phyloP scores from a whole-genome alignment of 2,329 filamentous ascomycete genomes.

The Cyphellophora attinorum region DNA sequence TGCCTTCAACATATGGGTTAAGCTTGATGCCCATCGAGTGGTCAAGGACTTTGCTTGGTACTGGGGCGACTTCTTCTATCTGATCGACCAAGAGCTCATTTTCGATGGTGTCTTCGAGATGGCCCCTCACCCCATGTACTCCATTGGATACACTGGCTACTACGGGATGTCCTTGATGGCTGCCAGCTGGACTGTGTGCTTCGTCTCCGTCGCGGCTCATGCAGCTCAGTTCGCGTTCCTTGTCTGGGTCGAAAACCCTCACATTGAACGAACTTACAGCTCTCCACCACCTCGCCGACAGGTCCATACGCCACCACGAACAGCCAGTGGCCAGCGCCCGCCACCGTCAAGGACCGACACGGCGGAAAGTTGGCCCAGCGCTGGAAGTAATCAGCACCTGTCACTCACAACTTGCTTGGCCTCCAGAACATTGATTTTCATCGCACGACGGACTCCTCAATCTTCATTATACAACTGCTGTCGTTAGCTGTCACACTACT shows the following conservation, averaged over 20 bases:
- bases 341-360: constrained; percentile 27
- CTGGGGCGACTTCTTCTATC: constrained; percentile 98
- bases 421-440: constrained; percentile 78
- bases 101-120: constrained; percentile 99
- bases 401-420: constrained; percentile 77
- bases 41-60: constrained; percentile 99
- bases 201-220: constrained; percentile 93
- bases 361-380: constrained; percentile 9
- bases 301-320: constrained; percentile 25
- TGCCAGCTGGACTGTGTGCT: constrained; percentile 92
- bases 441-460: constrained; percentile 73
- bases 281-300: constrained; percentile 56
- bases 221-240: constrained; percentile 91
- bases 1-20: constrained; percentile 96
- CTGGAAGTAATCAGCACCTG: constrained; percentile 41
- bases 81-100: constrained; percentile 93
- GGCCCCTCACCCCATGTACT: constrained; percentile 98
- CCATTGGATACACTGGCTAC: constrained; percentile 93
- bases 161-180: constrained; percentile 98
- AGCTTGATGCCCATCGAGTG: constrained; percentile 91
- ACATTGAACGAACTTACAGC: constrained; percentile 97
- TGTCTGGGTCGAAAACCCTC: constrained; percentile 84
- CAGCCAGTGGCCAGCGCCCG: constrained; percentile 25
- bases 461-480: constrained; percentile 67
- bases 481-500: constrained; percentile 62